Evolutionary conservation across 2,329 filamentous ascomycete genomes (phyloP).

Genomic region (Teratosphaeria nubilosa): DNA sequence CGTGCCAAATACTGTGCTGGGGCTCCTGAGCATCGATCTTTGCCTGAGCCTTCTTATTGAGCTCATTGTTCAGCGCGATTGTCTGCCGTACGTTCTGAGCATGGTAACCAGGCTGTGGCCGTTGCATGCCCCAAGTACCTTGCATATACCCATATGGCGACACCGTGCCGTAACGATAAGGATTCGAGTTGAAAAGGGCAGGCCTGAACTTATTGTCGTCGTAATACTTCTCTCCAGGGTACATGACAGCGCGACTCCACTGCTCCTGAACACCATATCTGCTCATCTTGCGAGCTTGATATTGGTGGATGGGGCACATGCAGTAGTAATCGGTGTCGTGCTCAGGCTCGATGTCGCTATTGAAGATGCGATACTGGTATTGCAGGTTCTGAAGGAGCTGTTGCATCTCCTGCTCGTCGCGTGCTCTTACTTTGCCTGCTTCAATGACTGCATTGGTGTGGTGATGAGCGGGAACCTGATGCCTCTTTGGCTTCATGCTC

Average conservation of each 20-base stretch:
- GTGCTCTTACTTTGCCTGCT: constrained; percentile 28
- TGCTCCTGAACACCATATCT: constrained; percentile 30
- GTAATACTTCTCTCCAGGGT: constrained; percentile 33
- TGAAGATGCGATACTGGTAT: constrained; percentile 32
- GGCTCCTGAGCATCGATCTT: constrained; percentile 29
- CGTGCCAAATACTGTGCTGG: constrained; percentile 29
- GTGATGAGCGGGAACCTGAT: neutral
- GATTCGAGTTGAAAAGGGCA: constrained; percentile 25
- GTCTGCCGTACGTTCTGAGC: constrained; percentile 27
- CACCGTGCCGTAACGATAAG: constrained; percentile 24
- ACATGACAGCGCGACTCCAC: constrained; percentile 40
- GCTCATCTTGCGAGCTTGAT: constrained; percentile 27
- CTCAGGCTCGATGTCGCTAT: constrained; percentile 39
- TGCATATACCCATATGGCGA: constrained; percentile 28
- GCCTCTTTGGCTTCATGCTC: neutral
- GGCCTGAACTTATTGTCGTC: constrained; percentile 17
- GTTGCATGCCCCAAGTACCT: constrained; percentile 8
- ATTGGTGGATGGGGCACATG: constrained; percentile 32
- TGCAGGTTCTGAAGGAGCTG: constrained; percentile 33
- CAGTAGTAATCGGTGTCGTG: constrained; percentile 34
- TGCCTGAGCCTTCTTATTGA: constrained; percentile 28
- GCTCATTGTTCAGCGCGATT: constrained; percentile 26
- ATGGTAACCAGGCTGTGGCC: constrained; percentile 25
- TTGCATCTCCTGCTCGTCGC: constrained; percentile 38
- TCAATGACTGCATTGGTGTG: constrained; percentile 33